These are phyloP conservation scores for Yarrowia bubula DNA, from an alignment of 805 yeast species.

Conservation along the genomic window DNA sequence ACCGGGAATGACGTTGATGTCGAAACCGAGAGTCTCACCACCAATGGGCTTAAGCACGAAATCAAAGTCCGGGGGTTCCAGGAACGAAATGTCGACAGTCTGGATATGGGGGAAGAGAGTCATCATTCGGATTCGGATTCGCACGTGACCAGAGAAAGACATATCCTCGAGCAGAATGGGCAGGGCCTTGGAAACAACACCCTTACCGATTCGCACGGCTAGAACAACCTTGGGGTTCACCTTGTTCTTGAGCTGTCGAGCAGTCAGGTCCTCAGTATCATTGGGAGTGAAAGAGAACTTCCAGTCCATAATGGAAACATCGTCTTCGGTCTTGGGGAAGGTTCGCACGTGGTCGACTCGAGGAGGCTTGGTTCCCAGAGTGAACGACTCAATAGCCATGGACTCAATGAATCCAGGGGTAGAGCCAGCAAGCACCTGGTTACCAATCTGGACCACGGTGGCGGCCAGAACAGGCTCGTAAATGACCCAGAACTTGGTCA, in stretches of 20 bases:
- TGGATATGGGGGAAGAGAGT: constrained; percentile 89
- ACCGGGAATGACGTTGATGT: constrained; percentile 84
- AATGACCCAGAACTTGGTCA: constrained; percentile 88
- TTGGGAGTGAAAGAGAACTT: constrained; percentile 90
- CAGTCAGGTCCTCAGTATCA: constrained; percentile 76
- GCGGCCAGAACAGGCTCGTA: constrained; percentile 87
- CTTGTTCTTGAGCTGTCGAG: constrained; percentile 77
- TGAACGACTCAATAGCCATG: constrained; percentile 82
- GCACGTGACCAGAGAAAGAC: constrained; percentile 67
- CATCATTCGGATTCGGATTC: constrained; percentile 88
- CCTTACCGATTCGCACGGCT: constrained; percentile 75
- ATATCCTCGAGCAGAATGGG: constrained; percentile 80
- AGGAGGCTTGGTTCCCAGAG: constrained; percentile 94
- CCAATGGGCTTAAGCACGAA: constrained; percentile 78
- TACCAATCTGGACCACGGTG: constrained; percentile 80
- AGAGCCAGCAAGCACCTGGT: constrained; percentile 74
- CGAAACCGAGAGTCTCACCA: constrained; percentile 82
- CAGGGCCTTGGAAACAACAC: constrained; percentile 57
- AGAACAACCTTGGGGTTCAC: constrained; percentile 80
- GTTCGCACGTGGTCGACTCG: constrained; percentile 88
- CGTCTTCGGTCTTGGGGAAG: constrained; percentile 82
- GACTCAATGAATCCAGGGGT: constrained; percentile 84
- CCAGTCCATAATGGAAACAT: constrained; percentile 98
- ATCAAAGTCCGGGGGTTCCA: constrained; percentile 87
- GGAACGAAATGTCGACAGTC: constrained; percentile 78